Percentiles rank a stretch among this genome's conserved stretches.
Evolutionary conservation across 192 early-diverging fungal genomes (phyloP).

Genomic region (Podila epicladia): DNA sequence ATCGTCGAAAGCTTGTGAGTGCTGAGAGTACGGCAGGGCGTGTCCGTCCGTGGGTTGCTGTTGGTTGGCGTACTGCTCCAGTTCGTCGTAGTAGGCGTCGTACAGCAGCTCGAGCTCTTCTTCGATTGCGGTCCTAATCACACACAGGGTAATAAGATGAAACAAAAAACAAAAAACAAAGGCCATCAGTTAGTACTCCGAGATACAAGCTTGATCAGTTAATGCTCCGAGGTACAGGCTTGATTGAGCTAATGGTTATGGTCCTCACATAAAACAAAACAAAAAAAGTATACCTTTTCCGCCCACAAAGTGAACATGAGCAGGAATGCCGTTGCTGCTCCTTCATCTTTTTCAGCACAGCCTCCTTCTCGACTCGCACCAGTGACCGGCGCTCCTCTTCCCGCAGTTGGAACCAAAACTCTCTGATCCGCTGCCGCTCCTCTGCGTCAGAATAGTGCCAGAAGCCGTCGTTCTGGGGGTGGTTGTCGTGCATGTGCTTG

Average conservation of each 20-base stretch:
- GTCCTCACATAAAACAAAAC: slow-evolving; percentile 10
- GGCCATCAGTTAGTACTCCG: neutral
- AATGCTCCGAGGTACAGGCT: neutral
- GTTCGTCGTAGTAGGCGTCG: slow-evolving; percentile 90
- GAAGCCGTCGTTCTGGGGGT: slow-evolving; percentile 62
- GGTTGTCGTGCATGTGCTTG: slow-evolving; percentile 49
- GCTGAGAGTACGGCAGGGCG: slow-evolving; percentile 52
- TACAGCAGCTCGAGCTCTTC: slow-evolving; percentile 88
- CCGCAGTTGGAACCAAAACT: slow-evolving; percentile 85
- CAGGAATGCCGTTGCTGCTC: slow-evolving; percentile 89
- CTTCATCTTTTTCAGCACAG: slow-evolving; percentile 89
- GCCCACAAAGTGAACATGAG: slow-evolving; percentile 84
- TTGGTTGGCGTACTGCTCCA: slow-evolving; percentile 86
- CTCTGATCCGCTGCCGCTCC: slow-evolving; percentile 81
- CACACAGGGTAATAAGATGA: neutral
- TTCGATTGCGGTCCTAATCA: slow-evolving; percentile 77
- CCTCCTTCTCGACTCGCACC: slow-evolving; percentile 89
- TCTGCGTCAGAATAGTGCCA: slow-evolving; percentile 78
- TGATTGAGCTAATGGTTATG: neutral
- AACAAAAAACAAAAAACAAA: neutral
- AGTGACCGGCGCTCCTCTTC: slow-evolving; percentile 82
- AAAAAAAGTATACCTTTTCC: slow-evolving; percentile 69
- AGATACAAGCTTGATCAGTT: neutral
- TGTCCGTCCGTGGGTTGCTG: slow-evolving; percentile 60
- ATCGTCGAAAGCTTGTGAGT: slow-evolving; percentile 44